phyloP scores from a whole-genome alignment of 306 rosid genomes.

The Chamaecrista fasciculata region DNA sequence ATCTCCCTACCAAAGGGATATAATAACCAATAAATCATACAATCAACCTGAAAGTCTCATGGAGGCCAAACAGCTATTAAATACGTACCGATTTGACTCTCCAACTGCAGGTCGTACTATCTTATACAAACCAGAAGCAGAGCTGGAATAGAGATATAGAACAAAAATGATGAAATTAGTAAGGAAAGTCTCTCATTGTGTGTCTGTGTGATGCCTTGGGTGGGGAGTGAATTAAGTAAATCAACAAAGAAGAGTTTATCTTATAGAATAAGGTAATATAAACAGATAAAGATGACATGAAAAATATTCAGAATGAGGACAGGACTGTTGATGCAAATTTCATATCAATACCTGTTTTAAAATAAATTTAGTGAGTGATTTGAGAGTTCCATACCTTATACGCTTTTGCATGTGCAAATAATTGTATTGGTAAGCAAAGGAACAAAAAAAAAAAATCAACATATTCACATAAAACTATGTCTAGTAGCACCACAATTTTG shows the following conservation, averaged over 20 bases:
- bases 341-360: background rate
- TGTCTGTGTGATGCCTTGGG: background rate
- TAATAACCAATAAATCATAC: slow-evolving; percentile 15
- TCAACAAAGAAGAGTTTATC: background rate
- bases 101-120: slow-evolving; percentile 97
- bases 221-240: background rate
- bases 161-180: slow-evolving; percentile 23
- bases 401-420: background rate
- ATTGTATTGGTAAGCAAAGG: background rate
- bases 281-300: background rate
- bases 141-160: slow-evolving; percentile 53
- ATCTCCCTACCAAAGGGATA: slow-evolving; percentile 63
- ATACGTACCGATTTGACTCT: slow-evolving; percentile 78
- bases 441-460: background rate
- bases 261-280: background rate
- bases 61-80: slow-evolving; percentile 18
- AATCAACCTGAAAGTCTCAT: slow-evolving; percentile 19
- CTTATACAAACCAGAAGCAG: slow-evolving; percentile 73
- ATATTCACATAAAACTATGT: background rate
- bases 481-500: background rate
- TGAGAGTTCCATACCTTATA: background rate
- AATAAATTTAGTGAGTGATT: background rate
- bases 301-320: background rate
- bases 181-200: background rate
- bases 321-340: background rate